Base-by-base conservation (phyloP, 129 eudicot genomes). In the Erigeron canadensis region DNA sequence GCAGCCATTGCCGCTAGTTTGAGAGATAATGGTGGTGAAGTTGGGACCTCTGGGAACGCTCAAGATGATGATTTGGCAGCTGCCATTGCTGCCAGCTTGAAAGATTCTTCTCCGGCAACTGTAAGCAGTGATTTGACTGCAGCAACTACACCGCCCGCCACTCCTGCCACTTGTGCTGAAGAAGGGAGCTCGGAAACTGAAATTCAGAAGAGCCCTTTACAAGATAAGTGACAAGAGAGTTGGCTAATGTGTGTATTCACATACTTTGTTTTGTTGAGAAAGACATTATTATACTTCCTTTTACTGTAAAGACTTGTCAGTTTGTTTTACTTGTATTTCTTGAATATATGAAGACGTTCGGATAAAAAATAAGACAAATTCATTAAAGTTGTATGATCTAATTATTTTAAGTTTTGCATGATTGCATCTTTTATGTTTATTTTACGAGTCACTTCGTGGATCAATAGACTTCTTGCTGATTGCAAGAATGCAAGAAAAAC, bases 1-100 rank as follows among this genome's bases (percentile, higher is more conserved):
- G 96, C 97, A 39, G 97, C 98, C 39, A 93, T 93, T 5, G 95
- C 96, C 34, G 98, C 98, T 47, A 93, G 96, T 78, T 82, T 93
- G 90, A 80, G 88, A 85, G 96, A 93, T 17, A 73, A 85, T 47
- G 16, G 65, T 10, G 81, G 80, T 37, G 70, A 85, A 34, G 76
- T 75, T 13, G 70, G 82, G 66, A 65, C 68, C 43, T 68, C 83
- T 1, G 59, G 64, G 23, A 75, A 83, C 10, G 59, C 48, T 13
- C 71, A 70, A 64, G 75, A 73, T 60, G 79, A 82, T 79, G 83
- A 79, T 60, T 10, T 79, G 71, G 79, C 64, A 28, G 83, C 83
- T 4, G 83, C 83, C 8, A 79, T 79, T 18, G 83, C 83, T 7
- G 83, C 83, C 61, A 79, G 83, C 65, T 67, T 79, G 79, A 63